Evolutionary conservation across 345 rosid species (phyloP).

Genomic region (Salix viminalis): DNA sequence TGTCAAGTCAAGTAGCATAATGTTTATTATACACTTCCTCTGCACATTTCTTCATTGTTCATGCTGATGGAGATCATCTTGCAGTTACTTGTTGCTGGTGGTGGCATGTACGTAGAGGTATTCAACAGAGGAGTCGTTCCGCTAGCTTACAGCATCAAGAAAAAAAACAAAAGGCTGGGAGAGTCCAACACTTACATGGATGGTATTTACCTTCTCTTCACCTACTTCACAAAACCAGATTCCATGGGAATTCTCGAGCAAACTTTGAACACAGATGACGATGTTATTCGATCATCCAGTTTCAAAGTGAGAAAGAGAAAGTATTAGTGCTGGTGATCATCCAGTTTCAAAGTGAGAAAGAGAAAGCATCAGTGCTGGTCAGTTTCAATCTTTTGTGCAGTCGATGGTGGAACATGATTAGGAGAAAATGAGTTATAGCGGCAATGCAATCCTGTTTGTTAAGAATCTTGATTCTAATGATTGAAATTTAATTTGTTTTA

Average conservation of each 20-base stretch:
- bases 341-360: conserved; percentile 37
- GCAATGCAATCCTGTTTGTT: conserved; percentile 9
- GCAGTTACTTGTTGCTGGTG: conserved; percentile 96
- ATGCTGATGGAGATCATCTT: conserved; percentile 7
- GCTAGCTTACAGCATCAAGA: conserved; percentile 77
- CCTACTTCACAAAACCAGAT: conserved; percentile 86
- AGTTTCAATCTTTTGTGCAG: conserved; percentile 4
- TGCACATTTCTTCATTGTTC: neutral
- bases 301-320: conserved; percentile 75
- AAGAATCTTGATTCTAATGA: neutral
- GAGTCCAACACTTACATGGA: conserved; percentile 77
- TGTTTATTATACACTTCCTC: neutral
- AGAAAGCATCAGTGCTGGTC: conserved; percentile 44
- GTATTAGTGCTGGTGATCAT: conserved; percentile 25
- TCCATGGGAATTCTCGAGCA: conserved; percentile 53
- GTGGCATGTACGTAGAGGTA: conserved; percentile 94
- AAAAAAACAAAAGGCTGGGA: conserved; percentile 87
- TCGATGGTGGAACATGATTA: conserved; percentile 14
- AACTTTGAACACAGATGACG: conserved; percentile 53
- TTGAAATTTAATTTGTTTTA: conserved; percentile 12
- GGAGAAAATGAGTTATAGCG: conserved; percentile 5
- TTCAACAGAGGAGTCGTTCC: conserved; percentile 96
- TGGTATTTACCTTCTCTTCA: conserved; percentile 85
- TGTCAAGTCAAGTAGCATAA: neutral
- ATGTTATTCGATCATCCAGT: conserved; percentile 65